Conservation (phyloP, 1,284 basidiomycete genomes). For the Cryptococcus sp. region DNA sequence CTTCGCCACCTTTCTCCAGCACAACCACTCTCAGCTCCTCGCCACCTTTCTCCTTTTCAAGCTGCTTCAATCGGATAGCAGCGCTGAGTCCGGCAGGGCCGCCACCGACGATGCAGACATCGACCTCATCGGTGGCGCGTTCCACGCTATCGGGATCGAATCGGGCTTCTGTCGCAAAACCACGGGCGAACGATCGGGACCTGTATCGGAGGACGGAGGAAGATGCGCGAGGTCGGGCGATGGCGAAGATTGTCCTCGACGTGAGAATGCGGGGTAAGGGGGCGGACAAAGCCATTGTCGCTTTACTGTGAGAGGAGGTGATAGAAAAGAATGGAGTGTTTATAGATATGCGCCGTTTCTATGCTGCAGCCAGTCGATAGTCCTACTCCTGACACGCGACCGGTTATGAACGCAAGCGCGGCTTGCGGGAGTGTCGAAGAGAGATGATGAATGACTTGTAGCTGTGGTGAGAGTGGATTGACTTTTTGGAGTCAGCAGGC, state of each 20-base stretch:
- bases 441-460: neutral
- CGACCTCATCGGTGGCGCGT: conserved; percentile 81
- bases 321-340: neutral
- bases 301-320: neutral
- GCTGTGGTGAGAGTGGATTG: neutral
- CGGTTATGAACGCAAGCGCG: too few species aligned
- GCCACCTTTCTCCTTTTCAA: conserved; percentile 73
- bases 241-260: conserved; percentile 10
- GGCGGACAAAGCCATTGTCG: conserved; percentile 10
- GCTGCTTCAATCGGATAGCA: conserved; percentile 94
- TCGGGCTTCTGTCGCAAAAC: conserved; percentile 39
- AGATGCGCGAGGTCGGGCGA: conserved; percentile 12
- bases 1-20: conserved; percentile 91
- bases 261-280: conserved; percentile 14
- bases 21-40: conserved; percentile 88
- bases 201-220: conserved; percentile 5
- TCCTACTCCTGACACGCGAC: too few species aligned
- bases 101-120: conserved; percentile 95
- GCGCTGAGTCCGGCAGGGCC: conserved; percentile 94
- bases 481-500: neutral
- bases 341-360: too few species aligned
- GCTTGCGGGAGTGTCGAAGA: too few species aligned
- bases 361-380: too few species aligned
- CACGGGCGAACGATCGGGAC: conserved; percentile 8
- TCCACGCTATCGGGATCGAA: conserved; percentile 60